These are phyloP conservation scores for Penicillium antarcticum DNA, from an alignment of 495 filamentous ascomycete genomes.

Conservation along the genomic window DNA sequence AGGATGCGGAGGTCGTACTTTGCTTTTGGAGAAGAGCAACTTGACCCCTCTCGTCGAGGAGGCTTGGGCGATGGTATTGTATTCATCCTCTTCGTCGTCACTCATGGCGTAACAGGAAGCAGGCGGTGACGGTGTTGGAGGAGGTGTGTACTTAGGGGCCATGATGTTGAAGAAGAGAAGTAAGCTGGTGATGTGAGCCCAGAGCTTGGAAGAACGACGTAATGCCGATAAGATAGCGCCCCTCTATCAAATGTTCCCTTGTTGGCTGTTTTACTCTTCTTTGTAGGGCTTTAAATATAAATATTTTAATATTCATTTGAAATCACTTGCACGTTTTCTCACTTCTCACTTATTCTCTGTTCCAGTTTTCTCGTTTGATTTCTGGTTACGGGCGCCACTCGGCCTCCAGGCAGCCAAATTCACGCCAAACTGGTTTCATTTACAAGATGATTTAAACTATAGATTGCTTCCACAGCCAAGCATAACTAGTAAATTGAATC, in stretches of 20 bases:
- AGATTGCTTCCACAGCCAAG: too few relatives aligned
- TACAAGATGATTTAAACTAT: neutral
- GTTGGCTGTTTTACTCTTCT: neutral
- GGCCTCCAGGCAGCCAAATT: neutral
- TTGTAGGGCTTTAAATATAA: neutral
- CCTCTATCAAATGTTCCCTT: too few relatives aligned
- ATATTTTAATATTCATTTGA: neutral
- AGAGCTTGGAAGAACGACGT: neutral
- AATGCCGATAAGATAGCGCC: too few relatives aligned
- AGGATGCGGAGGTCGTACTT: constrained; percentile 48
- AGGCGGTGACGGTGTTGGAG: constrained; percentile 65
- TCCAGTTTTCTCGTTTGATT: too few relatives aligned
- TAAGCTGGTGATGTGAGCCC: too few relatives aligned
- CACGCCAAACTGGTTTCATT: neutral
- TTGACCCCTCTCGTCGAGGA: constrained; percentile 82
- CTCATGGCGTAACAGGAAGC: constrained; percentile 96
- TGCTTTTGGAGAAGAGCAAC: constrained; percentile 95
- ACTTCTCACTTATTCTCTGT: too few relatives aligned
- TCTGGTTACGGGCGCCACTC: neutral
- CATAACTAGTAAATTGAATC: too few relatives aligned
- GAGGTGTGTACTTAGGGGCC: constrained; percentile 40
- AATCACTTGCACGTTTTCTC: neutral
- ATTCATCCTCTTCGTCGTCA: constrained; percentile 93
- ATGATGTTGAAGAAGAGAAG: constrained; percentile 23
- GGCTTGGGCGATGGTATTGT: constrained; percentile 89